phyloP scores from a whole-genome alignment of 2,329 filamentous ascomycete genomes.

The Helminthosporium solani region DNA sequence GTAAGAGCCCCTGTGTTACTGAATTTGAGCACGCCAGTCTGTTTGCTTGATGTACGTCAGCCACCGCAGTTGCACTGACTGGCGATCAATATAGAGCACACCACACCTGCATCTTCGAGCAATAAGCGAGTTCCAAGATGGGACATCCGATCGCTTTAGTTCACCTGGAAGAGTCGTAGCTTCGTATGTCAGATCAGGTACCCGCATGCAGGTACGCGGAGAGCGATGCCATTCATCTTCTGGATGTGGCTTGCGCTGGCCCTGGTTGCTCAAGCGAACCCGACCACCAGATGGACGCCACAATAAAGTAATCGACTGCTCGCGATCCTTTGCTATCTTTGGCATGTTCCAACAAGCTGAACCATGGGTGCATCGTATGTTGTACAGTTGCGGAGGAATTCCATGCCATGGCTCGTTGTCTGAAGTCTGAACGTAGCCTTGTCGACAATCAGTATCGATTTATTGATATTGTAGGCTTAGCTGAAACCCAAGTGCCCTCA shows the following conservation, averaged over 20 bases:
- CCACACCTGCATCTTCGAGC: slow-evolving; percentile 1
- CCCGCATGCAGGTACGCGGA: slow-evolving; percentile 38
- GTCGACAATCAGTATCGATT: background rate
- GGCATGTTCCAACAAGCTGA: background rate
- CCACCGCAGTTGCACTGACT: slow-evolving; percentile 1
- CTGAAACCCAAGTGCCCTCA: background rate
- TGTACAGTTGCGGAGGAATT: background rate
- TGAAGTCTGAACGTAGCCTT: no score
- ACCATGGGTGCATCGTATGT: background rate
- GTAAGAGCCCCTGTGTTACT: background rate
- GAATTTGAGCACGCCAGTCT: background rate
- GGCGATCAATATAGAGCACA: slow-evolving; percentile 1
- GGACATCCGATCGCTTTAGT: slow-evolving; percentile 1
- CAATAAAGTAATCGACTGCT: slow-evolving; percentile 7
- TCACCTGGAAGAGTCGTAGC: slow-evolving; percentile 2
- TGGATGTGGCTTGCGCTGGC: slow-evolving; percentile 28
- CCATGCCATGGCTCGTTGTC: no score
- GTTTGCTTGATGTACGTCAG: background rate
- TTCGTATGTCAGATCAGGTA: slow-evolving; percentile 9
- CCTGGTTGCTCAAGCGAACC: slow-evolving; percentile 17
- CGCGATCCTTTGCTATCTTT: background rate
- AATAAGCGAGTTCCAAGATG: background rate
- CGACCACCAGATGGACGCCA: slow-evolving; percentile 25
- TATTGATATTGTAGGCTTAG: slow-evolving; percentile 2
- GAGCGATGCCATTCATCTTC: no score